Evolutionary conservation across 768 basidiomycete genomes (phyloP), one percentile per base, ranked within the genome.

Genomic region (Leccinum boreale): DNA sequence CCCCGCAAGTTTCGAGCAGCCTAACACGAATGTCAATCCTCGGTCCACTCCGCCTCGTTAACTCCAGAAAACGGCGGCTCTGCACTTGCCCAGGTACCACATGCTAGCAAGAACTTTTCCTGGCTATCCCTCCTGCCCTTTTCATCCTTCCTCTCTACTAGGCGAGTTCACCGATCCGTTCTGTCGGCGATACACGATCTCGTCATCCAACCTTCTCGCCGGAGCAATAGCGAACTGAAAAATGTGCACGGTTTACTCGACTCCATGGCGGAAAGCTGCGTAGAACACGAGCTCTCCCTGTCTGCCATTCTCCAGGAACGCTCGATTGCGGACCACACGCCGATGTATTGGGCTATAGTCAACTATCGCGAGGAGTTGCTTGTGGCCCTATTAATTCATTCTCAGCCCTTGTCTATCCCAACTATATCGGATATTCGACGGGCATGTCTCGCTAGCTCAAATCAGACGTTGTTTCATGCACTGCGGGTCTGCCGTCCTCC

Each of bases 381-480:
- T 3, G 70, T 83, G 21, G 78, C 80, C 0, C 70, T 90, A 12
- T 72, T 90, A 55, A 74, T 77, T 1, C 75, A 82, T 58, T 79
- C 86, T 0, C 50, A 77, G 0, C 79, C 80, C 8, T 63, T 82
- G 10, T 63, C 70, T 3, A 33, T 64, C 4, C 63, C 58, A 23
- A 82, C 85, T 0, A 75, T 84, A 10, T 78, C 79, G 4, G 89
- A 92, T 24, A 76, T 89, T 46, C 81, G 87, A 7, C 76, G 80
- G 3, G 89, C 87, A 1, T 92, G 90, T 64, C 75, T 90, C 12
- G 57, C 63, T 8, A 59, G 52, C 42, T 65, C 67, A 6, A 67
- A 73, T 44, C 71, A 73, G 46, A 19, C 17, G 0, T 50, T 72
- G 15, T 72, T 72, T 28, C 70, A 73, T 19, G 62, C 59, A 3